These are phyloP conservation scores for Penicillium sp. DNA, from an alignment of 2,329 filamentous ascomycete species.

Conservation along the genomic window DNA sequence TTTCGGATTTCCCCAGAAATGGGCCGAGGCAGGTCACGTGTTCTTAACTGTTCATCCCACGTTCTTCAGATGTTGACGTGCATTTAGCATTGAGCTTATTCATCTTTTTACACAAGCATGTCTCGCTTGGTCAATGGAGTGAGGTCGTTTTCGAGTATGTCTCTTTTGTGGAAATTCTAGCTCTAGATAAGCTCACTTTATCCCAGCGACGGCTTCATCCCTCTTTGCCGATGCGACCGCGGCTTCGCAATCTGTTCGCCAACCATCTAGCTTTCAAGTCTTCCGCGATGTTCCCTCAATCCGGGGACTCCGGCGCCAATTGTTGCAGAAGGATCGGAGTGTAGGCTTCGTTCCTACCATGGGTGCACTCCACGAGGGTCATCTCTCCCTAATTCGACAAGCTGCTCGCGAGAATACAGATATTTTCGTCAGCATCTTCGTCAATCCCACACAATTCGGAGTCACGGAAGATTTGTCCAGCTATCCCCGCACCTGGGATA, in stretches of 20 bases:
- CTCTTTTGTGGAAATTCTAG: neutral
- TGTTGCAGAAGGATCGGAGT: constrained; percentile 64
- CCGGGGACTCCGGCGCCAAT: constrained; percentile 65
- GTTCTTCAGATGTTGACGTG: neutral
- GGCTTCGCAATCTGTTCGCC: constrained; percentile 18
- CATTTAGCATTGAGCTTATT: neutral
- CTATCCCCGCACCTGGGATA: constrained; percentile 87
- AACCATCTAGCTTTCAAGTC: constrained; percentile 47
- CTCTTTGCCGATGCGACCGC: constrained; percentile 23
- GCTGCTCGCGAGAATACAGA: constrained; percentile 81
- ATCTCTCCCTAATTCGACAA: constrained; percentile 78
- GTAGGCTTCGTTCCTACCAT: constrained; percentile 94
- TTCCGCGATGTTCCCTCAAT: constrained; percentile 73
- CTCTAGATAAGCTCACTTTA: constrained; percentile 13
- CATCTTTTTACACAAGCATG: constrained; percentile 23
- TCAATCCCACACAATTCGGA: constrained; percentile 97
- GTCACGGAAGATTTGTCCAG: constrained; percentile 79
- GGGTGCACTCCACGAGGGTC: constrained; percentile 92
- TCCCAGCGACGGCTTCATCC: constrained; percentile 24
- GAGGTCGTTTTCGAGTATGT: constrained; percentile 31
- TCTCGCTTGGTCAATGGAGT: constrained; percentile 28
- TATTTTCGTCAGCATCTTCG: constrained; percentile 87
- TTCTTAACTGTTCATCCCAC: constrained; percentile 6
- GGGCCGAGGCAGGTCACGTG: constrained; percentile 30
- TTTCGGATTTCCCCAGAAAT: constrained; percentile 25